Conservation (phyloP, 352 stramenopile species). For the Pythium biforme region DNA sequence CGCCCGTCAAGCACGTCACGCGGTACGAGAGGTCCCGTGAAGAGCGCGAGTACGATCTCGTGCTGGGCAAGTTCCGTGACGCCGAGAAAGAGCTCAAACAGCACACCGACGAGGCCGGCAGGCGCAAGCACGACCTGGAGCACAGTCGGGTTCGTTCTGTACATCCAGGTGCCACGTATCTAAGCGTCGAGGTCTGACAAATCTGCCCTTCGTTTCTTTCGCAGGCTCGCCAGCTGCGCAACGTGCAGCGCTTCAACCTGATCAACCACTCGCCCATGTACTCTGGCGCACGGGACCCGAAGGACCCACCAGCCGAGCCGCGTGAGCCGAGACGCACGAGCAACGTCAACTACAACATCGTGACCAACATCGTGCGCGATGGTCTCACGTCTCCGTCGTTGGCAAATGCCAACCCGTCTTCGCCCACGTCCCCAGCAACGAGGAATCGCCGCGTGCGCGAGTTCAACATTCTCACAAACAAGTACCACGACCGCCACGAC, state of each 20-base stretch:
- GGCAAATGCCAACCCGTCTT: not conserved
- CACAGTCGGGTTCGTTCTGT: slow-evolving; percentile 32
- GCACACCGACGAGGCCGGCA: slow-evolving; percentile 33
- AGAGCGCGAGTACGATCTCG: slow-evolving; percentile 68
- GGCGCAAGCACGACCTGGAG: slow-evolving; percentile 41
- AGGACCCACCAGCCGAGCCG: slow-evolving; percentile 24
- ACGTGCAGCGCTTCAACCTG: slow-evolving; percentile 61
- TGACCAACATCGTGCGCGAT: slow-evolving; percentile 42
- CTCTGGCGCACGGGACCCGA: slow-evolving; percentile 41
- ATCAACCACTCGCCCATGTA: slow-evolving; percentile 66
- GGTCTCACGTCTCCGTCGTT: not conserved
- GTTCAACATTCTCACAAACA: slow-evolving; percentile 79
- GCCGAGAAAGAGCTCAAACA: slow-evolving; percentile 40
- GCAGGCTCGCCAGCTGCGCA: slow-evolving; percentile 61
- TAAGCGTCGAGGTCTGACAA: no score
- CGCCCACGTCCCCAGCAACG: slow-evolving; percentile 21
- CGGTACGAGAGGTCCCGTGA: slow-evolving; percentile 67
- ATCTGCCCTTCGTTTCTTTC: no score
- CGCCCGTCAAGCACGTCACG: slow-evolving; percentile 58
- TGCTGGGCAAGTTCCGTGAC: slow-evolving; percentile 68
- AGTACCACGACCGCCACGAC: slow-evolving; percentile 64
- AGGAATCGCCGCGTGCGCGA: slow-evolving; percentile 42
- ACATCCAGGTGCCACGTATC: no score
- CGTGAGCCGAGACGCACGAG: slow-evolving; percentile 35
- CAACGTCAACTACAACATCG: slow-evolving; percentile 56